Evolutionary conservation across 139 green algal genomes (phyloP), one percentile per base, ranked within the genome.

Genomic region (Picochlorum sp.): DNA sequence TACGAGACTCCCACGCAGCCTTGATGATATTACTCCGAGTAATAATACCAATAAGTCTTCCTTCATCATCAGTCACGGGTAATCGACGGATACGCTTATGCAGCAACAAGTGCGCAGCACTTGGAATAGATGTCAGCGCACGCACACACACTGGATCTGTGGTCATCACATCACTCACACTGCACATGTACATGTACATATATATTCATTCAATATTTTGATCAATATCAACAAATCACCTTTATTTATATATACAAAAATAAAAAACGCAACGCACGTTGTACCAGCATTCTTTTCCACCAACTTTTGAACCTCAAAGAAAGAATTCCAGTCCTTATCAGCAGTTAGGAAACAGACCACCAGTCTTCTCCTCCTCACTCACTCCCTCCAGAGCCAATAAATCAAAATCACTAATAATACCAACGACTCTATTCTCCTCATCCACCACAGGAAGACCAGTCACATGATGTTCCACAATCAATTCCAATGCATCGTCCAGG

Each of bases 391-490:
- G 61, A 0, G 83, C 80, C n/a, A 93, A 66, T 20, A 93, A 62
- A 65, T 93, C 86, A 54, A 85, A 93, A 74, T 93, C 86, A 18
- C 79, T 88, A 34, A 93, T 83, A 8, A 93, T 78, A 11, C 86
- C 86, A 20, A 93, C 77, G 37, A 84, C 70, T 23, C 47, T 63
- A 32, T 57, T 54, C 2, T 70, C 41, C 24, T 55, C 28, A 24
- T 87, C 81, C 3, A 87, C 58, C 1, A 88, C 81, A 11, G 81
- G 81, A 28, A 88, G 54, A n/a, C 81, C 81, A n/a, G 74, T 76
- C 30, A 88, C 75, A 32, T 68, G 69, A 23, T 87, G 57, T 6
- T 70, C 26, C 16, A 88, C 82, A 11, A 88, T 57, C 16, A 79
- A 52, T 49, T 86, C 74, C 24, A 88, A 41, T 9, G 80, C 82